Evolutionary conservation across 441 rosid genomes (phyloP).

Genomic region (Erysimum cheiri): DNA sequence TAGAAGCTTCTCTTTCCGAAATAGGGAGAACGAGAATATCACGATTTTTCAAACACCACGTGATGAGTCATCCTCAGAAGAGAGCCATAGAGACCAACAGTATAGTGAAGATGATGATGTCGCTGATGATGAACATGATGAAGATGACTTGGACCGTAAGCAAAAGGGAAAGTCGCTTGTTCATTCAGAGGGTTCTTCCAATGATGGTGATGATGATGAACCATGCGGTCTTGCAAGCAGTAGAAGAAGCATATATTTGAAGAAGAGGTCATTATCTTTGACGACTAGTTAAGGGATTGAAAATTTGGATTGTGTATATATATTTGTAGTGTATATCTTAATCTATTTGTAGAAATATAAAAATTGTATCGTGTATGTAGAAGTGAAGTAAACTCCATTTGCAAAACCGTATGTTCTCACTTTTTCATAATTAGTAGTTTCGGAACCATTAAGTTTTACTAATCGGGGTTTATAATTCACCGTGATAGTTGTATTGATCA

Average conservation of each 20-base stretch:
- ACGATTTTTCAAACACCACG: conserved; percentile 53
- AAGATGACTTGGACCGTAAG: conserved; percentile 33
- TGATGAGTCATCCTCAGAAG: conserved; percentile 52
- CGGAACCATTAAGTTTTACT: background rate
- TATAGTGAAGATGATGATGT: conserved; percentile 27
- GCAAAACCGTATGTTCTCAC: background rate
- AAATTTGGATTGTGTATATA: background rate
- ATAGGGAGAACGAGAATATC: conserved; percentile 52
- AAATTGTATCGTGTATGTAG: background rate
- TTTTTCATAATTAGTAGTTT: background rate
- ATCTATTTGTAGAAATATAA: background rate
- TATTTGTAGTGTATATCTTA: background rate
- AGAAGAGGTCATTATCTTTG: conserved; percentile 50
- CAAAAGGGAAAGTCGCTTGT: conserved; percentile 44
- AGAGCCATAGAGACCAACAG: conserved; percentile 41
- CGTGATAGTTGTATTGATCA: conserved; percentile 4
- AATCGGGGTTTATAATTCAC: background rate
- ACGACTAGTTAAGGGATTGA: conserved; percentile 1
- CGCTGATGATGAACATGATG: conserved; percentile 43
- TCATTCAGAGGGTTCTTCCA: conserved; percentile 56
- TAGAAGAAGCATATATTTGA: conserved; percentile 48
- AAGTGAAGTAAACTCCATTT: background rate
- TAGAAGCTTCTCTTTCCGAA: conserved; percentile 60
- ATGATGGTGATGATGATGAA: conserved; percentile 29
- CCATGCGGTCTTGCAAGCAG: conserved; percentile 44